Evolutionary conservation across 208 protist species (phyloP).

Genomic region (Novymonas esmeraldas): DNA sequence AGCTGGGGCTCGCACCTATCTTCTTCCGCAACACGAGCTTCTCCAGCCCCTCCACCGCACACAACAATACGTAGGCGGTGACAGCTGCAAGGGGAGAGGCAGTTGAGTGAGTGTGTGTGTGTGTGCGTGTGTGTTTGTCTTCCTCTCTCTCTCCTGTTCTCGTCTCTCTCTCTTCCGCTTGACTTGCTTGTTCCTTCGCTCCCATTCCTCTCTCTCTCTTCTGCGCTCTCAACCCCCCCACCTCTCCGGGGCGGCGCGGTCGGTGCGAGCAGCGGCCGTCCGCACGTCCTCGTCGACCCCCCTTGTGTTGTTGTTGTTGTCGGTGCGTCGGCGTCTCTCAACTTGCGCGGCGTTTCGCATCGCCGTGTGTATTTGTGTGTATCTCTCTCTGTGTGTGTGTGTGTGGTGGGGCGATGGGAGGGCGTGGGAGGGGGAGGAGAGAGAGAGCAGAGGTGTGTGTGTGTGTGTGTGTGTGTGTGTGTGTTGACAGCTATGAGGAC

Average conservation of each 20-base stretch:
- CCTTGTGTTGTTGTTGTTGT: too few relatives aligned
- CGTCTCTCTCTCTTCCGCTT: not conserved
- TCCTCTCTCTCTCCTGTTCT: slow-evolving; percentile 17
- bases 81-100: not conserved
- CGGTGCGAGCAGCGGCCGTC: too few relatives aligned
- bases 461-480: not conserved
- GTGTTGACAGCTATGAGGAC: not conserved
- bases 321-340: slow-evolving; percentile 1
- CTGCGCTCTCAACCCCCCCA: too few relatives aligned
- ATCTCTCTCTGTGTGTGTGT: too few relatives aligned
- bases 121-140: not conserved
- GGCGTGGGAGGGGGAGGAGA: not conserved
- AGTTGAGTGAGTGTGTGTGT: not conserved
- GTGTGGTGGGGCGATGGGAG: too few relatives aligned
- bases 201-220: too few relatives aligned
- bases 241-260: too few relatives aligned
- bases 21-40: slow-evolving; percentile 73
- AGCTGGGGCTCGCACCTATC: slow-evolving; percentile 47
- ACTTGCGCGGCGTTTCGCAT: too few relatives aligned
- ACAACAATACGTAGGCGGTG: slow-evolving; percentile 9
- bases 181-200: slow-evolving; percentile 3
- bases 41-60: slow-evolving; percentile 24
- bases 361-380: not conserved
- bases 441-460: not conserved
- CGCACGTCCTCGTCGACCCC: too few relatives aligned